Conservation (phyloP, 139 green algal genomes). For the Haematococcus sp. region DNA sequence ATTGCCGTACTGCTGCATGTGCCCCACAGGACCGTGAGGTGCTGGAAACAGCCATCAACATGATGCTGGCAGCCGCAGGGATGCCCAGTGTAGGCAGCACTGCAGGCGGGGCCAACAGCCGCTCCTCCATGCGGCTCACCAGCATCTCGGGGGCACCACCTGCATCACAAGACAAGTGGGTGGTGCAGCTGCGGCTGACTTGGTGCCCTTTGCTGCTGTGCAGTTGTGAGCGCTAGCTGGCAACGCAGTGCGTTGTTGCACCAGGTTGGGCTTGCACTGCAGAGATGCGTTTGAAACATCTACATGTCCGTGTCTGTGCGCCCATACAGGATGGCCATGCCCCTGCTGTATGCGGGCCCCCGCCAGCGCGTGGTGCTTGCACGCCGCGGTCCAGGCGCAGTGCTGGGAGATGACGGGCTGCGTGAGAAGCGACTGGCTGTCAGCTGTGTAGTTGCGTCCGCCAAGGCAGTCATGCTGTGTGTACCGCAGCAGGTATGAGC, state of each 20-base stretch:
- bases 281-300: no score
- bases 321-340: no score
- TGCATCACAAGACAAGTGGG: background rate
- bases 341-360: slow-evolving; percentile 1
- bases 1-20: no score
- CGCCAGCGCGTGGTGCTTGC: slow-evolving; percentile 26
- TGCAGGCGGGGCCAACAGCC: background rate
- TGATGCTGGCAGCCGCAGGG: background rate
- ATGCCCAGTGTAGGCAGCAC: background rate
- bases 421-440: slow-evolving; percentile 18
- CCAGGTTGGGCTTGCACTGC: no score
- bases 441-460: background rate
- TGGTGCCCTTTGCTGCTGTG: no score
- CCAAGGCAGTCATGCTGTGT: background rate
- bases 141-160: background rate
- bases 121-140: background rate
- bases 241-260: no score
- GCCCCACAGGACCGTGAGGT: slow-evolving; percentile 1
- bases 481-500: background rate
- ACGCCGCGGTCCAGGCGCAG: slow-evolving; percentile 12
- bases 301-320: no score
- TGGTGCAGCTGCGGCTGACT: no score
- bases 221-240: no score
- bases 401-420: slow-evolving; percentile 32
- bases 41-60: background rate